Percentiles rank a stretch among this genome's conserved stretches.
phyloP scores from a whole-genome alignment of 2,329 filamentous ascomycete species.

The Myriosclerotinia curreyana region DNA sequence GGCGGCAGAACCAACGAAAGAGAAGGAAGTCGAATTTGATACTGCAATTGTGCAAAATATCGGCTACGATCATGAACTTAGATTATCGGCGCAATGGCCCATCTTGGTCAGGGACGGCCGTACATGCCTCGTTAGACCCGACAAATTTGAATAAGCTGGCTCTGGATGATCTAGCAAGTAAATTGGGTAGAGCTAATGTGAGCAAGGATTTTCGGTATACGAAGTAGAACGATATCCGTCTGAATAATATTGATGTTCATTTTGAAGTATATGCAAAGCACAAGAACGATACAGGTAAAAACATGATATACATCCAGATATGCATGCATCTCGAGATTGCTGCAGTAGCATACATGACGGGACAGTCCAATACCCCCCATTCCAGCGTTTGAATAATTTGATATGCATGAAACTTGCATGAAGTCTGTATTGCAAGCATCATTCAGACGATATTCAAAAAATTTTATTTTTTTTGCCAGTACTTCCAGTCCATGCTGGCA shows the following conservation, averaged over 20 bases:
- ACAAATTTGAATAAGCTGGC: neutral
- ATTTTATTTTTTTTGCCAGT: neutral
- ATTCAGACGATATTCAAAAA: neutral
- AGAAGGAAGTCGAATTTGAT: neutral
- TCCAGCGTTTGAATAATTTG: neutral
- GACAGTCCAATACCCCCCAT: neutral
- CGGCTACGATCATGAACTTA: neutral
- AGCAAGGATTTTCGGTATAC: neutral
- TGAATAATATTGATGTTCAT: neutral
- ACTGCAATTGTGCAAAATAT: neutral
- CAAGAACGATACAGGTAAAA: neutral
- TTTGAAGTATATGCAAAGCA: neutral
- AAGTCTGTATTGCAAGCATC: neutral
- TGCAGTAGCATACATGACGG: conserved; percentile 1
- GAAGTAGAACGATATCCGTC: neutral
- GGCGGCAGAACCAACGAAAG: neutral
- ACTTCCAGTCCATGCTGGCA: conserved; percentile 8
- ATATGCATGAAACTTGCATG: conserved; percentile 8
- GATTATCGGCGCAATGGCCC: neutral
- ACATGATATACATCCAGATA: neutral
- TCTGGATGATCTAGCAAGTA: neutral
- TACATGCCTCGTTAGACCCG: neutral
- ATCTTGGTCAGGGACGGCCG: neutral
- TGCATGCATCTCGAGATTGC: neutral
- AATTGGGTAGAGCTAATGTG: neutral